Evolutionary conservation across 345 rosid species (phyloP), one percentile per base, ranked within the genome.

Genomic region (Trapa bicornis): DNA sequence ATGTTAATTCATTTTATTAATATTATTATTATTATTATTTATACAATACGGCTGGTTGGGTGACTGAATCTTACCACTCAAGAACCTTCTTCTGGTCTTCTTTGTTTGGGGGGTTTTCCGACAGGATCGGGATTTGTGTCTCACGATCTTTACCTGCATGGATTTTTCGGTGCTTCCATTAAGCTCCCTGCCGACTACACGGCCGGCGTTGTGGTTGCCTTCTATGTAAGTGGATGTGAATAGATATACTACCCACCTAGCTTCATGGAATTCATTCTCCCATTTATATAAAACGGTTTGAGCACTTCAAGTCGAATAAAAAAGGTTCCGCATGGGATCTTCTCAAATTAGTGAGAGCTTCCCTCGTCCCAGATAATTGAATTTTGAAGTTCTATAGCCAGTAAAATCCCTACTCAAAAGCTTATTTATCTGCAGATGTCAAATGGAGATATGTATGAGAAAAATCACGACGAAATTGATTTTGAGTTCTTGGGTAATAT

Each of bases 91-190:
- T 61, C 10, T 61, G 37, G 64, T 45, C 48, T 45, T 45, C 48
- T 7, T 11, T 45, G 7, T 45, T 45, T 61, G 16, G 37, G n/a
- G 17, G 17, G n/a, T 16, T 22, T 22, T 22, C 29, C 29, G 17
- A 61, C 96, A 94, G 99, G 97, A 74, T 91, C 97, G 82, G 99
- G 99, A 68, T 94, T 94, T 80, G 93, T 79, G 57, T 94, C 99
- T 61, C 92, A 94, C 48, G 99, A 94, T 77, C 81, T 91, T 45
- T 94, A 91, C 79, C 80, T 87, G 54, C 96, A 91, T 80, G 99
- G 99, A 0, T 87, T 85, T 77, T 94, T 94, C 86, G 89, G 97
- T 76, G 91, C 96, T 70, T 86, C 92, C 45, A 86, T 94, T 38
- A 94, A 89, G 81, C 71, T 94, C 76, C 99, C 99, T 77, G 77